Conservation (phyloP, 441 rosid species). For the Syzygium malaccense region DNA sequence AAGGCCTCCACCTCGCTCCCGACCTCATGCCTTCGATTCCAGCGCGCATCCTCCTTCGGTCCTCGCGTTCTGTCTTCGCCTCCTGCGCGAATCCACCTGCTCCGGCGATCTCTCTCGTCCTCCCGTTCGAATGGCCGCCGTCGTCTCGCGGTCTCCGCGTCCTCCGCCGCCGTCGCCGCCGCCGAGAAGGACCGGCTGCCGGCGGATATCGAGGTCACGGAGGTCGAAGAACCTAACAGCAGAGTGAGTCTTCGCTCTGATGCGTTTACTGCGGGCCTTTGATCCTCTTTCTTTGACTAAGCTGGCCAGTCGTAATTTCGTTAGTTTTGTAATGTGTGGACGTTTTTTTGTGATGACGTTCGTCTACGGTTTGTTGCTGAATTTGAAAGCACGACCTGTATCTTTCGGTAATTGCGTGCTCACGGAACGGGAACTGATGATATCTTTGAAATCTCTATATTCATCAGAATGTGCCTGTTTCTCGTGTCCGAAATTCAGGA, state of each 20-base stretch:
- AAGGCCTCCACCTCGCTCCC: constrained; percentile 4
- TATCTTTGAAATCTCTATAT: not conserved
- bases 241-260: constrained; percentile 32
- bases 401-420: not conserved
- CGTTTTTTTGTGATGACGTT: not conserved
- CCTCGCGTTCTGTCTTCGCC: constrained; percentile 16
- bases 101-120: not conserved
- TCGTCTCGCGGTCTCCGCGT: constrained; percentile 16
- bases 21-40: constrained; percentile 21
- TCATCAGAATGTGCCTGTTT: not conserved
- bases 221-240: constrained; percentile 58
- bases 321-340: not conserved
- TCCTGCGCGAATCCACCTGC: constrained; percentile 22
- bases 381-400: not conserved
- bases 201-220: constrained; percentile 55
- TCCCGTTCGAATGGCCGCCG: constrained; percentile 4
- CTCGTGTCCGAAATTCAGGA: not conserved
- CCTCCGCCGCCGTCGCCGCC: constrained; percentile 27
- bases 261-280: not conserved
- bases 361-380: not conserved
- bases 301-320: not conserved
- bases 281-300: not conserved
- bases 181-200: constrained; percentile 56
- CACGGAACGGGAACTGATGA: not conserved
- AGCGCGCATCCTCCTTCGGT: constrained; percentile 8